Evolutionary conservation across 2,329 filamentous ascomycete species (phyloP).

Genomic region (Fusarium miscanthi): DNA sequence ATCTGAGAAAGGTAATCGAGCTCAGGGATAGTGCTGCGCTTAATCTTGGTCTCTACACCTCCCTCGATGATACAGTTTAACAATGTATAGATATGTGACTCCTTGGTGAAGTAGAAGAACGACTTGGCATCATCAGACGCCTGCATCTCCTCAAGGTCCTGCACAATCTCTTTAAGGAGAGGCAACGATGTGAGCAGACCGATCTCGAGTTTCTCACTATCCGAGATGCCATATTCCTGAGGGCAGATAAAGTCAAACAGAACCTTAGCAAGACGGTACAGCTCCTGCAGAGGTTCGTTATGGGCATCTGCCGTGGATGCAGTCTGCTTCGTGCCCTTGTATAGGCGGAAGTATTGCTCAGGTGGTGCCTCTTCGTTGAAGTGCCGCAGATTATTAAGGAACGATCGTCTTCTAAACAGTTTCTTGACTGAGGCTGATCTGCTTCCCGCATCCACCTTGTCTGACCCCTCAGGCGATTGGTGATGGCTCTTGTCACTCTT

Average conservation of each 20-base stretch:
- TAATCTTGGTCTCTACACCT: constrained; percentile 96
- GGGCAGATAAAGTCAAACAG: constrained; percentile 98
- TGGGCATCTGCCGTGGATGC: constrained; percentile 81
- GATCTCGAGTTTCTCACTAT: constrained; percentile 98
- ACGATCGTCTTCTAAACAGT: constrained; percentile 70
- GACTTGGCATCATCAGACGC: constrained; percentile 93
- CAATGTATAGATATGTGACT: constrained; percentile 97
- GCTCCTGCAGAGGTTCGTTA: constrained; percentile 87
- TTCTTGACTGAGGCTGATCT: constrained; percentile 53
- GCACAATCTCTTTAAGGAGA: constrained; percentile 94
- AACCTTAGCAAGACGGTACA: constrained; percentile 94
- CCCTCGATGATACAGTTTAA: constrained; percentile 98
- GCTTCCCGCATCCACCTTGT: constrained; percentile 55
- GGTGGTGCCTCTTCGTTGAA: constrained; percentile 66
- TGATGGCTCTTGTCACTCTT: constrained; percentile 48
- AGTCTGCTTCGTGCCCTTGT: constrained; percentile 78
- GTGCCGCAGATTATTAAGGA: constrained; percentile 65
- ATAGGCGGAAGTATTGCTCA: constrained; percentile 89
- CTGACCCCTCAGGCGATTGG: constrained; percentile 49
- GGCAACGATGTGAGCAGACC: constrained; percentile 93
- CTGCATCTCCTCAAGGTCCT: constrained; percentile 96
- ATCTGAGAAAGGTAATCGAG: constrained; percentile 98
- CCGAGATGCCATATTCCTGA: constrained; percentile 96
- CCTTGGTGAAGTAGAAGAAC: constrained; percentile 99
- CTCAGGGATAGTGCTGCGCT: constrained; percentile 93